Evolutionary conservation across 2,329 filamentous ascomycete species (phyloP).

Genomic region (Stagonosporopsis cucurbitacearum): DNA sequence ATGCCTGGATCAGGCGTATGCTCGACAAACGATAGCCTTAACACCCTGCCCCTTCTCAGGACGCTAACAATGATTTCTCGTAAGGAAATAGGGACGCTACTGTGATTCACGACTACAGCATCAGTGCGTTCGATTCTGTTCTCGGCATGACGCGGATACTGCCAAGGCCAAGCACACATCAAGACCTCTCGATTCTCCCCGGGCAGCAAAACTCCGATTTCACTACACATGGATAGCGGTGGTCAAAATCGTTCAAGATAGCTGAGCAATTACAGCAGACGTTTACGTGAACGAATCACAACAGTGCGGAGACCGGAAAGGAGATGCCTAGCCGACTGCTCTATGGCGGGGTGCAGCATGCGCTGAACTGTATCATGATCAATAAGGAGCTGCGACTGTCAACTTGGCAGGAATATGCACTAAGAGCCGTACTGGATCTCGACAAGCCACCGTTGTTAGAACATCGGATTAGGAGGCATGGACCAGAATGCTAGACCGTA

Average conservation of each 20-base stretch:
- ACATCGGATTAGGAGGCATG: not conserved
- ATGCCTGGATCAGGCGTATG: not conserved
- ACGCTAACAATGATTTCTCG: not conserved
- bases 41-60: not conserved
- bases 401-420: not conserved
- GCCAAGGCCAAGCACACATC: constrained; percentile 4
- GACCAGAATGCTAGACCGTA: not conserved
- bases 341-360: no score
- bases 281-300: not conserved
- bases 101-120: not conserved
- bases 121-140: not conserved
- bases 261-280: not conserved
- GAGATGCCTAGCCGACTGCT: not conserved
- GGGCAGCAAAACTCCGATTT: not conserved
- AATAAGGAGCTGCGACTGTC: not conserved
- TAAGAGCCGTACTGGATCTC: not conserved
- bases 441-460: not conserved
- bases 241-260: not conserved
- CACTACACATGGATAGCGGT: not conserved
- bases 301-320: not conserved
- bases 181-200: constrained; percentile 7
- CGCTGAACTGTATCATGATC: not conserved
- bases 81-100: not conserved
- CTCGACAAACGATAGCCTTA: not conserved
- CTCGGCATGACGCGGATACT: not conserved